A percentile compares a stretch with the other conserved stretches of the same genome.
phyloP scores from a whole-genome alignment of 2,329 filamentous ascomycete genomes.

The Aspergillus tamarii region DNA sequence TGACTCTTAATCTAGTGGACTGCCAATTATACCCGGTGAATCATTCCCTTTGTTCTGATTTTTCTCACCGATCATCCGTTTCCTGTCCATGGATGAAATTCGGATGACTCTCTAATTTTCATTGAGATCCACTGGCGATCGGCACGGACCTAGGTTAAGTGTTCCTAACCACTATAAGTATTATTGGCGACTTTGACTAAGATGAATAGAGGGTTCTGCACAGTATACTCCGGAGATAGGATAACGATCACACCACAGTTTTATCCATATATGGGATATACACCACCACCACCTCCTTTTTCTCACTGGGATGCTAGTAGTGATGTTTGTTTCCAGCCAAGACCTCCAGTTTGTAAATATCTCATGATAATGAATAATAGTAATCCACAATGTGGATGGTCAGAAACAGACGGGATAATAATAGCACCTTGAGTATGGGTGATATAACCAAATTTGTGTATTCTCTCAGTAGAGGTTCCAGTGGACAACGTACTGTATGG shows the following conservation, averaged over 20 bases:
- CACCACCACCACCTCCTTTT: slow-evolving; percentile 1
- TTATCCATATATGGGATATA: background rate
- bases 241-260: background rate
- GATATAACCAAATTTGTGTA: background rate
- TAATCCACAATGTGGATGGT: background rate
- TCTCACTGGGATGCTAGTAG: background rate
- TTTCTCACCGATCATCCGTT: background rate
- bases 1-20: background rate
- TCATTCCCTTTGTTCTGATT: background rate
- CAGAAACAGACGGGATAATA: background rate
- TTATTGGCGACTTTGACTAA: background rate
- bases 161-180: background rate
- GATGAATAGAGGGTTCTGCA: background rate
- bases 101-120: background rate
- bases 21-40: background rate
- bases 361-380: background rate
- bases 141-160: background rate
- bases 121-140: background rate
- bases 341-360: background rate
- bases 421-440: background rate
- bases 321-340: background rate
- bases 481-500: background rate
- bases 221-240: background rate
- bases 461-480: background rate
- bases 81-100: background rate